These are phyloP conservation scores for Daldinia bambusicola DNA, from an alignment of 495 filamentous ascomycete genomes.

Conservation along the genomic window DNA sequence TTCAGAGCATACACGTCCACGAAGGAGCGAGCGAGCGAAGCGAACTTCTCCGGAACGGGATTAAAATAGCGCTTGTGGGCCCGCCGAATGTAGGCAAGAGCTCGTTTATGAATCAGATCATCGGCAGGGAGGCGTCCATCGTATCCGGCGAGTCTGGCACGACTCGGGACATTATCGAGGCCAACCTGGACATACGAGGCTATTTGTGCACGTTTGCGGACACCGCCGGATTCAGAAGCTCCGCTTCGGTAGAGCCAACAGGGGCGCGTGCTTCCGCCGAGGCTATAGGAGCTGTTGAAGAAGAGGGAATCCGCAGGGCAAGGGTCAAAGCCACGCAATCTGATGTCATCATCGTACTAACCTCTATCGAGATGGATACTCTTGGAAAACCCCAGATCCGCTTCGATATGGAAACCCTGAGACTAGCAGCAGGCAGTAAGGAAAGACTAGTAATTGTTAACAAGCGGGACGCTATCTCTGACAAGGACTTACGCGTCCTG, in stretches of 20 bases:
- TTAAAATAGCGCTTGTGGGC: slow-evolving; percentile 84
- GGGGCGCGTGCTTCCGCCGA: slow-evolving; percentile 29
- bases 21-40: slow-evolving; percentile 81
- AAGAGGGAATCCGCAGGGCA: slow-evolving; percentile 90
- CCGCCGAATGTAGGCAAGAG: slow-evolving; percentile 97
- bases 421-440: slow-evolving; percentile 62
- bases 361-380: slow-evolving; percentile 68
- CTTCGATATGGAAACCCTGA: slow-evolving; percentile 60
- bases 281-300: slow-evolving; percentile 76
- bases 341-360: slow-evolving; percentile 85
- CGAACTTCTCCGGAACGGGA: slow-evolving; percentile 86
- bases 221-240: slow-evolving; percentile 81
- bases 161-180: slow-evolving; percentile 92
- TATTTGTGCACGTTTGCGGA: slow-evolving; percentile 91
- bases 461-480: slow-evolving; percentile 74
- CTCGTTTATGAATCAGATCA: slow-evolving; percentile 87
- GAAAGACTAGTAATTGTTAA: slow-evolving; percentile 80
- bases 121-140: slow-evolving; percentile 94
- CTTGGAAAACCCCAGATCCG: slow-evolving; percentile 51
- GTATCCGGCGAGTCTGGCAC: slow-evolving; percentile 92
- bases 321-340: slow-evolving; percentile 82
- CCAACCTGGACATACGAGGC: slow-evolving; percentile 88
- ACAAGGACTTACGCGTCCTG: slow-evolving; percentile 41
- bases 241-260: slow-evolving; percentile 24
- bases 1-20: slow-evolving; percentile 70